Conservation (phyloP, 169 alveolate species). For the Plasmodium falciparum region DNA sequence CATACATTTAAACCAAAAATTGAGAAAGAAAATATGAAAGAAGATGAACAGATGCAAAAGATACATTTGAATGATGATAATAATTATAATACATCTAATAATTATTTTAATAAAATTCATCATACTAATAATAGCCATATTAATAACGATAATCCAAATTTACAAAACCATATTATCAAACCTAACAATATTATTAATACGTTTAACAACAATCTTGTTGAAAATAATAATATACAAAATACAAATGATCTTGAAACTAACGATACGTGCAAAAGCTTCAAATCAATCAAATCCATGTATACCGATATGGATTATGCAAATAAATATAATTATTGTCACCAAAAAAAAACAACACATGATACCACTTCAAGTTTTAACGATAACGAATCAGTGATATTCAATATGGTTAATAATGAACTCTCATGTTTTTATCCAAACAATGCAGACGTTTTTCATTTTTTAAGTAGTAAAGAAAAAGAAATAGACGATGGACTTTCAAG, state of each 20-base stretch:
- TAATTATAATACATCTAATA: neutral
- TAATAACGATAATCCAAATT: neutral
- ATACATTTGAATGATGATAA: too few species aligned
- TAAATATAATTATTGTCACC: neutral
- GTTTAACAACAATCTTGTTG: neutral
- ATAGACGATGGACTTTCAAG: neutral
- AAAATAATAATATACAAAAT: neutral
- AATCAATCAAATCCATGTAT: neutral
- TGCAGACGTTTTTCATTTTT: slow-evolving; percentile 11
- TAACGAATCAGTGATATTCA: slow-evolving; percentile 28
- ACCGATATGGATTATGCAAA: neutral
- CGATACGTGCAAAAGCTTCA: neutral
- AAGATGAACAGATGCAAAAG: too few species aligned
- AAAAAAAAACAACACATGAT: neutral
- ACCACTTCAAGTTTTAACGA: slow-evolving; percentile 19
- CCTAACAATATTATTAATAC: neutral
- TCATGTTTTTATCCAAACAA: slow-evolving; percentile 27
- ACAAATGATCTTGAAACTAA: neutral
- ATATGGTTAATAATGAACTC: slow-evolving; percentile 20
- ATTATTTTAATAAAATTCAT: neutral
- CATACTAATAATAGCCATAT: neutral
- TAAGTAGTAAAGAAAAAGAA: slow-evolving; percentile 12
- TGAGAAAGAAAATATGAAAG: too few species aligned
- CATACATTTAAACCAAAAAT: too few species aligned
- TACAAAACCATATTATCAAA: neutral